Percentiles rank a stretch among this genome's conserved stretches.
These are phyloP conservation scores for Mycena metata DNA, from an alignment of 768 basidiomycete species.

Conservation along the genomic window DNA sequence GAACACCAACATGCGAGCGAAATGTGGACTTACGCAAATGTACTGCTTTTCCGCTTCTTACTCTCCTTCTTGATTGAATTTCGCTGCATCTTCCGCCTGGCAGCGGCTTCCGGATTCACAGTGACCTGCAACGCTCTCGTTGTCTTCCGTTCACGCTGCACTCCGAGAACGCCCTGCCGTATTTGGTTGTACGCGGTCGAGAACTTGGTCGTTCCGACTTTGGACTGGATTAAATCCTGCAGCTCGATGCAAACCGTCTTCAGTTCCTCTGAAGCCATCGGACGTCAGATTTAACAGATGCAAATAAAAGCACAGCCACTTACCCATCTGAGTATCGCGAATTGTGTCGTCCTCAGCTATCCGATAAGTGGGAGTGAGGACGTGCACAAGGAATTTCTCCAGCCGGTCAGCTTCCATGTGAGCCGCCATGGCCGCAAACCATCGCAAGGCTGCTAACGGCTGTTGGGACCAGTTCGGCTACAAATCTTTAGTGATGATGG, in stretches of 20 bases:
- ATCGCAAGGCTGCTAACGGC: constrained; percentile 83
- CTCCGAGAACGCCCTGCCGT: constrained; percentile 74
- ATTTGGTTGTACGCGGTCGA: constrained; percentile 84
- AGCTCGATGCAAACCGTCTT: constrained; percentile 86
- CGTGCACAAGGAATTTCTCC: constrained; percentile 83
- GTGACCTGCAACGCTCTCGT: constrained; percentile 71
- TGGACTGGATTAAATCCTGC: constrained; percentile 87
- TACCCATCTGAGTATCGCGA: constrained; percentile 84
- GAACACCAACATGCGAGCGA: constrained; percentile 1
- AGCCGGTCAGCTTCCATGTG: constrained; percentile 71
- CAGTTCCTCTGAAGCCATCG: constrained; percentile 75
- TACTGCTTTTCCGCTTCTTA: constrained; percentile 79
- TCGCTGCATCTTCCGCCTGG: constrained; percentile 78
- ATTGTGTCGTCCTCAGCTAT: constrained; percentile 90
- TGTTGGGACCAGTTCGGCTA: constrained; percentile 89
- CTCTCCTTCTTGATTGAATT: constrained; percentile 88
- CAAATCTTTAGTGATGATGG: constrained; percentile 9
- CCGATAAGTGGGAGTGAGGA: constrained; percentile 89
- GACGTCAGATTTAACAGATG: not conserved
- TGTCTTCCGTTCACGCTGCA: constrained; percentile 80
- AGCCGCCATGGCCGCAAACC: constrained; percentile 94
- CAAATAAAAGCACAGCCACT: constrained; percentile 41
- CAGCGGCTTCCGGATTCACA: constrained; percentile 81
- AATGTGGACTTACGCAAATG: constrained; percentile 68
- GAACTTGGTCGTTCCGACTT: constrained; percentile 91